Conservation (phyloP, 495 filamentous ascomycete genomes). For the Daldinia caldariorum region DNA sequence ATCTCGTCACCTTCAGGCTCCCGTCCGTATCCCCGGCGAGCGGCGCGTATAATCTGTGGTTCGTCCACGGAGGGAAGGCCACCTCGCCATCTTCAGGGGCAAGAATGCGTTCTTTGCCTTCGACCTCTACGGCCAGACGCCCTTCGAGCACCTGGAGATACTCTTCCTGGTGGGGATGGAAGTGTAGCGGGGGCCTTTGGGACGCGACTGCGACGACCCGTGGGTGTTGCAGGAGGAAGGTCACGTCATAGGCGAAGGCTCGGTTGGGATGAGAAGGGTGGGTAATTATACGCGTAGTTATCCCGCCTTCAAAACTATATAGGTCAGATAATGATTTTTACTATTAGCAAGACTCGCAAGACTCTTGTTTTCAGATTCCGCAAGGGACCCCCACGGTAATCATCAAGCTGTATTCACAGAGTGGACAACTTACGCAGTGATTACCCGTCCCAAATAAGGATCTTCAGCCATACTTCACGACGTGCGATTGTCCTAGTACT, state of each 20-base stretch:
- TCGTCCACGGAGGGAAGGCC: constrained; percentile 48
- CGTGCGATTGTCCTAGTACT: neutral
- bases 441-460: constrained; percentile 38
- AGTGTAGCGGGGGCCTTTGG: constrained; percentile 58
- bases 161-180: constrained; percentile 58
- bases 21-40: constrained; percentile 24
- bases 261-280: constrained; percentile 44
- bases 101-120: constrained; percentile 50
- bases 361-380: neutral
- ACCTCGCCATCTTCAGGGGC: constrained; percentile 50
- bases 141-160: constrained; percentile 55
- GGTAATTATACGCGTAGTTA: constrained; percentile 41
- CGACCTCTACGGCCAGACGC: constrained; percentile 50
- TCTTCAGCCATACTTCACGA: constrained; percentile 25
- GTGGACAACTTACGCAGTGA: constrained; percentile 36
- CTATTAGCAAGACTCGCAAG: constrained; percentile 11
- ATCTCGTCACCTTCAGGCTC: constrained; percentile 37
- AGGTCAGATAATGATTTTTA: constrained; percentile 22
- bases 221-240: constrained; percentile 49
- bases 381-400: neutral
- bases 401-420: neutral
- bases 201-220: constrained; percentile 44
- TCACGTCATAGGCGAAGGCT: constrained; percentile 54
- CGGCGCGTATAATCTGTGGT: constrained; percentile 54
- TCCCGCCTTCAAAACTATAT: constrained; percentile 49